Conservation (phyloP, 2,329 filamentous ascomycete genomes). For the Leptodontidium sp. region DNA sequence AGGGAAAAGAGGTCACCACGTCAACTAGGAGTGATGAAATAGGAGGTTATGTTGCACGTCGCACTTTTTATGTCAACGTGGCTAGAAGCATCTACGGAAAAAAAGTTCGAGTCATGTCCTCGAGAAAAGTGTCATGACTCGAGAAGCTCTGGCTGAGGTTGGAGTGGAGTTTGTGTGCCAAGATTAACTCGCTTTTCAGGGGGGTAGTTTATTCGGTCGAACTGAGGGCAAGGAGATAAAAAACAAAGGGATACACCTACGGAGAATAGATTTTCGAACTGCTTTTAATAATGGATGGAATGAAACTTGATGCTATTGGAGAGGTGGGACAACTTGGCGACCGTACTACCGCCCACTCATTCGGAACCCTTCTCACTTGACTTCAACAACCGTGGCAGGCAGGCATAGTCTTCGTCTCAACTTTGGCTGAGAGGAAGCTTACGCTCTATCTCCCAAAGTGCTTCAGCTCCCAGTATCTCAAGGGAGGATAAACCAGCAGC, state of each 20-base stretch:
- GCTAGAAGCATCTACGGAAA: not conserved
- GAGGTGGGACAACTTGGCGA: no score
- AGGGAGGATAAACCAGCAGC: constrained; percentile 59
- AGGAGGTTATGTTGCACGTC: not conserved
- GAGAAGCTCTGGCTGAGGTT: not conserved
- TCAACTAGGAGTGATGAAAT: no score
- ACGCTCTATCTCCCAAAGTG: constrained; percentile 42
- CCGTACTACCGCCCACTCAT: no score
- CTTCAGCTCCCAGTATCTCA: constrained; percentile 47
- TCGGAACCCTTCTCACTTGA: no score
- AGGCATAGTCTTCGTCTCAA: no score
- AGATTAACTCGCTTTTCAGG: not conserved
- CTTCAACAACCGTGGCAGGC: no score
- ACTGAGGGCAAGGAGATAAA: no score
- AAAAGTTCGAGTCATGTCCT: not conserved
- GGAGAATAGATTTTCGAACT: no score
- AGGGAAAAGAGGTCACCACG: no score
- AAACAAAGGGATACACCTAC: no score
- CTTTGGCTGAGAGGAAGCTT: not conserved
- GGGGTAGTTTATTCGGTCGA: not conserved
- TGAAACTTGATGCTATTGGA: no score
- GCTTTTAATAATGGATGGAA: no score
- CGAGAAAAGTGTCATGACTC: not conserved
- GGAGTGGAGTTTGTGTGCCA: not conserved
- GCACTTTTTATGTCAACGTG: constrained; percentile 9